Evolutionary conservation across 2,329 filamentous ascomycete genomes (phyloP).

Genomic region (Fonsecaea monophora): DNA sequence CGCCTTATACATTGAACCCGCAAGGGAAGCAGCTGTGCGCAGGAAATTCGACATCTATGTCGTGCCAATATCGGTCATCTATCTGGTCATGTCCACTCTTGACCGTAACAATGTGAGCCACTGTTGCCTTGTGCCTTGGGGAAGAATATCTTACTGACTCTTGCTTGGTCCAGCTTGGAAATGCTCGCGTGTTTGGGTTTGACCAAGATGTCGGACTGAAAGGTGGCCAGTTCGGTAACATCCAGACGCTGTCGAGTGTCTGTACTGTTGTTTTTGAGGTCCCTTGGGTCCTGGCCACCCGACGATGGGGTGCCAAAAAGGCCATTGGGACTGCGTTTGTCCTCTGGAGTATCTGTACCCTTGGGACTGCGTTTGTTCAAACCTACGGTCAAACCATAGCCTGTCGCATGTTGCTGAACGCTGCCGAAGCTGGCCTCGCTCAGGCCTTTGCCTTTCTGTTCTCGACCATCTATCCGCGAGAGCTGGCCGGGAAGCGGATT

Average conservation of each 20-base stretch:
- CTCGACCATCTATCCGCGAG: conserved; percentile 28
- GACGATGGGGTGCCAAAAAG: conserved; percentile 26
- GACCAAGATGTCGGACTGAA: conserved; percentile 60
- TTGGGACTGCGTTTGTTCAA: conserved; percentile 40
- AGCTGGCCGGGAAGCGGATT: conserved; percentile 26
- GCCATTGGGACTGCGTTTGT: conserved; percentile 27
- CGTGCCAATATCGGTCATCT: conserved; percentile 25
- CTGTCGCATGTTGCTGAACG: conserved; percentile 43
- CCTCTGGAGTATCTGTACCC: conserved; percentile 24
- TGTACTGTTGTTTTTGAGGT: conserved; percentile 27
- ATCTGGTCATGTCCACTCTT: conserved; percentile 52
- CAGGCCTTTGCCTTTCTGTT: conserved; percentile 25
- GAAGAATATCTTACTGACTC: conserved; percentile 41
- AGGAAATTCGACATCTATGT: conserved; percentile 37
- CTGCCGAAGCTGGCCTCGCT: conserved; percentile 30
- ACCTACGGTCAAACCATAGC: conserved; percentile 43
- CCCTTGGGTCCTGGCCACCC: conserved; percentile 28
- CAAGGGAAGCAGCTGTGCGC: conserved; percentile 26
- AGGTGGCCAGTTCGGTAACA: conserved; percentile 67
- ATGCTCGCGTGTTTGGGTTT: conserved; percentile 70
- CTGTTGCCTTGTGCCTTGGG: conserved; percentile 44
- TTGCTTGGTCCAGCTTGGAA: conserved; percentile 37
- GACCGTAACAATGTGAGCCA: conserved; percentile 50
- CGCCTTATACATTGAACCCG: conserved; percentile 35
- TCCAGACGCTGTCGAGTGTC: conserved; percentile 31